Percentiles rank a stretch among this genome's conserved stretches.
phyloP scores from a whole-genome alignment of 257 asterid genomes.

The Nicotiana obtusifolia region DNA sequence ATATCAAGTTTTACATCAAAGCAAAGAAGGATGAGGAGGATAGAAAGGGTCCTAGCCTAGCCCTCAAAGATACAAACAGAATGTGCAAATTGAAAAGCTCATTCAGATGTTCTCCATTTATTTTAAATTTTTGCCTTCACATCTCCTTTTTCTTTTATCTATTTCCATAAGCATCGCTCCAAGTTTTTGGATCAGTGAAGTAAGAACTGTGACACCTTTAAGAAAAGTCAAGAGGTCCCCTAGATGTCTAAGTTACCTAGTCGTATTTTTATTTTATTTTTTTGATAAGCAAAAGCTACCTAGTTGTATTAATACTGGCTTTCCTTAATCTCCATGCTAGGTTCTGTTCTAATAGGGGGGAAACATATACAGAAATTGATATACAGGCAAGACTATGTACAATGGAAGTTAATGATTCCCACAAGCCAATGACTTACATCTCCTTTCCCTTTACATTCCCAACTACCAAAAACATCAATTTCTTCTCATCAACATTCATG shows the following conservation, averaged over 20 bases:
- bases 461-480: neutral
- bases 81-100: neutral
- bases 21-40: neutral
- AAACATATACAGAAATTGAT: neutral
- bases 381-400: neutral
- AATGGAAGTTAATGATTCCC: neutral
- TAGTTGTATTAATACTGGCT: neutral
- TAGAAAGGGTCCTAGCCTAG: neutral
- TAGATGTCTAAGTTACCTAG: neutral
- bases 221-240: neutral
- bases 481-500: neutral
- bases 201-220: neutral
- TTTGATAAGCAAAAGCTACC: neutral
- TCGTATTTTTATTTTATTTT: neutral
- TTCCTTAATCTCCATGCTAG: neutral
- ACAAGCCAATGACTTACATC: neutral
- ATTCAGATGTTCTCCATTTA: neutral
- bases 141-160: neutral
- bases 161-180: neutral
- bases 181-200: neutral
- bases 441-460: neutral
- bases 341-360: neutral
- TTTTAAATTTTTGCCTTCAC: neutral
- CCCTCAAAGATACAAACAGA: neutral
- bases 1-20: neutral